phyloP scores from a whole-genome alignment of 2,329 filamentous ascomycete genomes.

The Cadophora luteo-olivacea region DNA sequence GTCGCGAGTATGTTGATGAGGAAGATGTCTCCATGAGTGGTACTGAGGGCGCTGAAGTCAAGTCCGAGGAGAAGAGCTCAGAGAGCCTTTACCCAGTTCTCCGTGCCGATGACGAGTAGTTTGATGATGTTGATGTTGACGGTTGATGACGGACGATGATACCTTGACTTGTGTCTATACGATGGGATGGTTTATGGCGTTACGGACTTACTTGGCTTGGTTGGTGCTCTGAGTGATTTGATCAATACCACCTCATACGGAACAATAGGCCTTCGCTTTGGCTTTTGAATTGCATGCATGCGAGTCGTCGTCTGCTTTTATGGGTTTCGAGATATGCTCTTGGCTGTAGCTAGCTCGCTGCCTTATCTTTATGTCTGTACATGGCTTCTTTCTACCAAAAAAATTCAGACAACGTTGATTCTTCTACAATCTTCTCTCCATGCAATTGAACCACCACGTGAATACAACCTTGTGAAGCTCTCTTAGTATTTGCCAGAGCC shows the following conservation, averaged over 20 bases:
- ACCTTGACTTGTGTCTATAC: slow-evolving; percentile 14
- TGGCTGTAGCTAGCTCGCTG: slow-evolving; percentile 5
- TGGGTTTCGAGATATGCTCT: slow-evolving; percentile 13
- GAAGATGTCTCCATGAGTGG: slow-evolving; percentile 37
- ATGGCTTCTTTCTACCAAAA: slow-evolving; percentile 2
- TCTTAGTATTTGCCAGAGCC: no score
- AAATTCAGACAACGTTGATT: neutral
- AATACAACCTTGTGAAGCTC: neutral
- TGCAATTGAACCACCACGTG: neutral
- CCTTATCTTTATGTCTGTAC: slow-evolving; percentile 13
- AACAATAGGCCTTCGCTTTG: slow-evolving; percentile 9
- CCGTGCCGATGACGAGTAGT: slow-evolving; percentile 35
- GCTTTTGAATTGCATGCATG: slow-evolving; percentile 15
- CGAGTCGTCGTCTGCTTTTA: slow-evolving; percentile 9
- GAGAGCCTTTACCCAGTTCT: slow-evolving; percentile 38
- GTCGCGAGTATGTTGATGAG: slow-evolving; percentile 57
- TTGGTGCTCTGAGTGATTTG: neutral
- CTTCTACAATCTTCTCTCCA: neutral
- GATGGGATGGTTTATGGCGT: slow-evolving; percentile 16
- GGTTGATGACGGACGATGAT: slow-evolving; percentile 3
- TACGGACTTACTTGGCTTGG: neutral
- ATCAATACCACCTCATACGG: neutral
- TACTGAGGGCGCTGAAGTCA: slow-evolving; percentile 16
- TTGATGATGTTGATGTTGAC: slow-evolving; percentile 1
- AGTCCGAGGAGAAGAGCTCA: slow-evolving; percentile 24